A percentile compares a stretch with the other conserved stretches of the same genome.
Conservation (phyloP, 2,329 filamentous ascomycete genomes). For the Sarocladium oryzae region DNA sequence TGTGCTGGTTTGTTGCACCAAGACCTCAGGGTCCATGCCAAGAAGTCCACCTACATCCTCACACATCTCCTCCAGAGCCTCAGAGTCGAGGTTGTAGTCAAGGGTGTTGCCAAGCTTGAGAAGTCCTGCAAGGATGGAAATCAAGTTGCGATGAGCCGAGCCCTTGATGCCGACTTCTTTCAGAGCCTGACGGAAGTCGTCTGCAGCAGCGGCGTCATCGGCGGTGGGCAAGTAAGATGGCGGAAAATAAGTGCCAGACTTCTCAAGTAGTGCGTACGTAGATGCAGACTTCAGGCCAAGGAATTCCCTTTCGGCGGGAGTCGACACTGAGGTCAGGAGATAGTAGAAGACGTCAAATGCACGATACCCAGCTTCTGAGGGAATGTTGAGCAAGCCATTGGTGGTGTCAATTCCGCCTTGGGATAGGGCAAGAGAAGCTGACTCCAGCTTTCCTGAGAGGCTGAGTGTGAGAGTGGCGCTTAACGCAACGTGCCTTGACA, state of each 20-base stretch:
- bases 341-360: conserved; percentile 99
- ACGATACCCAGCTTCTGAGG: conserved; percentile 72
- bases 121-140: conserved; percentile 78
- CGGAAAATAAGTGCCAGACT: conserved; percentile 77
- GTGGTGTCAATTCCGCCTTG: conserved; percentile 82
- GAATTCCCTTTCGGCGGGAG: conserved; percentile 81
- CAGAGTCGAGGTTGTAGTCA: conserved; percentile 77
- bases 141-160: conserved; percentile 69
- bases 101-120: conserved; percentile 89
- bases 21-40: conserved; percentile 77
- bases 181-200: conserved; percentile 82
- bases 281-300: conserved; percentile 72
- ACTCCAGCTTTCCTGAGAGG: conserved; percentile 70
- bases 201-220: conserved; percentile 85
- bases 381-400: conserved; percentile 73
- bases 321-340: conserved; percentile 84
- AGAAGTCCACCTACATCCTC: conserved; percentile 85
- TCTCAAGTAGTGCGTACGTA: conserved; percentile 70
- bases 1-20: conserved; percentile 72
- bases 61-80: conserved; percentile 76
- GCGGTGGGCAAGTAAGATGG: conserved; percentile 86
- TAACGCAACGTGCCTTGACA: conserved; percentile 72
- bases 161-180: conserved; percentile 95
- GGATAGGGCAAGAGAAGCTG: conserved; percentile 70
- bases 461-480: conserved; percentile 77